phyloP scores from a whole-genome alignment of 768 basidiomycete species.

The Tricholoma bakamatsutake region DNA sequence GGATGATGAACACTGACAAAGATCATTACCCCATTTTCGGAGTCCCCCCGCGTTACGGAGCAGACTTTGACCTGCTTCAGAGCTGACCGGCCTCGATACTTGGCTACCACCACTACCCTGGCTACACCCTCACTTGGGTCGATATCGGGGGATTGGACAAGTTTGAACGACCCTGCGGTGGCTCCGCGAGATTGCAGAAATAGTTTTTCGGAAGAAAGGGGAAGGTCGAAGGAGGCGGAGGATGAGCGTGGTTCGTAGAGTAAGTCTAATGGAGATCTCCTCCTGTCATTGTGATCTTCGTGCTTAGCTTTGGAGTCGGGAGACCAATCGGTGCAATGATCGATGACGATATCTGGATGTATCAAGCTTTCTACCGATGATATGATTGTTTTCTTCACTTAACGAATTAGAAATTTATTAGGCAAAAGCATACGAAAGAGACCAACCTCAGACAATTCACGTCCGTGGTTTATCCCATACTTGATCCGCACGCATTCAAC shows the following conservation, averaged over 20 bases:
- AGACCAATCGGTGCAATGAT: not conserved
- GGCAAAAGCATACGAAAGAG: not conserved
- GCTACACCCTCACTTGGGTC: constrained; percentile 9
- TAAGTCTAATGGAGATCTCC: not conserved
- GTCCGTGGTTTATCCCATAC: not conserved
- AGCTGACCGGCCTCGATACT: constrained; percentile 16
- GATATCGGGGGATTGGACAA: constrained; percentile 18
- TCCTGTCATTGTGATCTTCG: not conserved
- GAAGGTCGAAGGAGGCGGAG: constrained; percentile 18
- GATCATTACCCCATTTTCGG: constrained; percentile 28
- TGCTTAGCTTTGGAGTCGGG: not conserved
- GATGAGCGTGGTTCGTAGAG: not conserved
- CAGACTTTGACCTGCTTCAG: constrained; percentile 24
- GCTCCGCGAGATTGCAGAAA: constrained; percentile 26
- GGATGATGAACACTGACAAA: constrained; percentile 22
- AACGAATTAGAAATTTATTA: not conserved
- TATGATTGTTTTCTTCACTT: not conserved
- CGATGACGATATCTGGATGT: not conserved
- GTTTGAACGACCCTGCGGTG: constrained; percentile 18
- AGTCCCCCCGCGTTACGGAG: constrained; percentile 14
- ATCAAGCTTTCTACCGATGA: not conserved
- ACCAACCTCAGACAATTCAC: not conserved
- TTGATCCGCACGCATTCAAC: not conserved
- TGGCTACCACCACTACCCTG: constrained; percentile 19
- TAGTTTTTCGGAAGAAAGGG: constrained; percentile 20